Base-by-base conservation (phyloP, 169 alveolate species). In the Ichthyophthirius multifiliis region DNA sequence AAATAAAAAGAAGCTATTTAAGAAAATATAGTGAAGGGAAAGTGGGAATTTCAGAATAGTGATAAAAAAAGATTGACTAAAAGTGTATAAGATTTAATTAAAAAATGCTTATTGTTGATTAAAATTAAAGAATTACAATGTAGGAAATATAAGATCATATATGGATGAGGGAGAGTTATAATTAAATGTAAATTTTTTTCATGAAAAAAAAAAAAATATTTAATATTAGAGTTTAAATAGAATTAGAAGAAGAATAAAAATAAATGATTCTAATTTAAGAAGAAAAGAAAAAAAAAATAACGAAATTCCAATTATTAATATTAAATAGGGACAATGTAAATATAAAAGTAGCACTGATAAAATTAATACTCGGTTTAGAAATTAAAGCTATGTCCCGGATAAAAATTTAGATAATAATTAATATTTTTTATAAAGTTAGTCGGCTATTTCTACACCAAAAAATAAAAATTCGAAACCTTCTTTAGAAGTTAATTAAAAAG, bases 81-180 rank as follows among this genome's bases (percentile, higher is more conserved):
- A 65, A 16, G 37, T 32, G 44, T 32, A 15, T 18, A 35, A 10
- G 76, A 65, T 30, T 18, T 65, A 4, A 32, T 65, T 5, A n/a
- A 32, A 65, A 65, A 16, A 65, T 65, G 76, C 32, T 65, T 7
- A 32, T 35, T 32, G 35, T 65, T 9, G 35, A 65, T 65, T 35
- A 13, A 12, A 30, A 65, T 5, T 34, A 65, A 65, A 65, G 76
- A 65, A 65, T 65, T 32, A 65, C 44, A 32, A 65, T 65, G 47
- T 18, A 65, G 4, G 44, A 65, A 39, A 35, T 65, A 16, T 43
- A 46, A 12, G 76, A 65, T 5, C 76, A 65, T 18, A 2, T 15
- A 6, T 65, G 76, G 76, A 32, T 65, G 3, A 30, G 34, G 35
- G 35, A 9, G 45, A 18, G 18, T 20, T 65, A 18, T 65, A 46